Evolutionary conservation across 208 protist species (phyloP).

Genomic region (Leishmania major): DNA sequence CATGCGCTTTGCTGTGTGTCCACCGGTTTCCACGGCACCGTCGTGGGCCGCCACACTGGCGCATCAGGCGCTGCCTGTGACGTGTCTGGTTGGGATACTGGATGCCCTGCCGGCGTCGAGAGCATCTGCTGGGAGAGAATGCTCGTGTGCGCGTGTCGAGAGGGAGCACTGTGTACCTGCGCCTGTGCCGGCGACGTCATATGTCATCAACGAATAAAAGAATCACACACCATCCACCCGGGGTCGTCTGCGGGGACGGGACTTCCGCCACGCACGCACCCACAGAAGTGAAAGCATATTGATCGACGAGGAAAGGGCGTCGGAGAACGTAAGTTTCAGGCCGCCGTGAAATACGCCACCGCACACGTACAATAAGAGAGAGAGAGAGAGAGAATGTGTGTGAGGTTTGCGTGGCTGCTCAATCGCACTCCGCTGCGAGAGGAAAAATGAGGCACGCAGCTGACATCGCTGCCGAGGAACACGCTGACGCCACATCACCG

Average conservation of each 20-base stretch:
- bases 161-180: background rate
- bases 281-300: background rate
- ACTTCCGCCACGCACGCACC: background rate
- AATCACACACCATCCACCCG: background rate
- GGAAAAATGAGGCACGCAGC: background rate
- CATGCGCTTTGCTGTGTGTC: background rate
- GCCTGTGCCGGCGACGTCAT: background rate
- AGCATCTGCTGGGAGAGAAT: background rate
- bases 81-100: background rate
- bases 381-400: background rate
- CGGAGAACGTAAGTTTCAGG: background rate
- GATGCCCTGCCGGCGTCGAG: background rate
- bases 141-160: background rate
- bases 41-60: slow-evolving; percentile 26
- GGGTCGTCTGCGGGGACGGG: background rate
- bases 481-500: background rate
- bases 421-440: background rate
- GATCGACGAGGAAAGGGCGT: background rate
- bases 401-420: background rate
- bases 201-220: background rate
- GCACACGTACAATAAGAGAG: background rate
- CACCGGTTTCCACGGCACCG: slow-evolving; percentile 19
- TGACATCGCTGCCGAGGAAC: background rate
- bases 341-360: background rate
- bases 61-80: background rate